phyloP scores from a whole-genome alignment of 2,329 filamentous ascomycete species.

The Pseudonectria foliicola region DNA sequence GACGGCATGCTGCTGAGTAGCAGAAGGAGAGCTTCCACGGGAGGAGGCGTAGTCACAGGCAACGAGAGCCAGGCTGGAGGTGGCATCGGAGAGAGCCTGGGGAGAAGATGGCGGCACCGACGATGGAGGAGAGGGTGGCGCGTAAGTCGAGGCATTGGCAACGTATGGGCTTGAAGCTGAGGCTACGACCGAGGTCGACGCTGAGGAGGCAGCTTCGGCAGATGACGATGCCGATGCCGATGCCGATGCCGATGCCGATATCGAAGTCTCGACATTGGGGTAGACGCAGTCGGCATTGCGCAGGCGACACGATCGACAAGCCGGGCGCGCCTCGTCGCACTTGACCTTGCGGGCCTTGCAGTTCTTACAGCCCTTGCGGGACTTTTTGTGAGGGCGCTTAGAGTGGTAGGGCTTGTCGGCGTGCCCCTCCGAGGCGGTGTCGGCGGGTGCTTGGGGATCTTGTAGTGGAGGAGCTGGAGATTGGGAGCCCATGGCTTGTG shows the following conservation, averaged over 20 bases:
- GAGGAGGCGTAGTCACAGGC: background rate
- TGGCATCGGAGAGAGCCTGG: background rate
- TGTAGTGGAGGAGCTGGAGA: too few species aligned
- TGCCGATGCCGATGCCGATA: conserved; percentile 5
- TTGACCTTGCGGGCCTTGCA: conserved; percentile 51
- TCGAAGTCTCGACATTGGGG: conserved; percentile 14
- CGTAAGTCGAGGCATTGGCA: background rate
- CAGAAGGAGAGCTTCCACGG: background rate
- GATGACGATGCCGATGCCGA: background rate
- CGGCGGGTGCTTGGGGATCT: too few species aligned
- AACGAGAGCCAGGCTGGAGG: background rate
- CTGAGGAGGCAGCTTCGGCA: conserved; percentile 1
- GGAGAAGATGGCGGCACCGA: background rate
- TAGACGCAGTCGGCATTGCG: conserved; percentile 44
- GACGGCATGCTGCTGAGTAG: conserved; percentile 4
- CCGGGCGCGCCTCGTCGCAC: conserved; percentile 45
- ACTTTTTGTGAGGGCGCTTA: conserved; percentile 51
- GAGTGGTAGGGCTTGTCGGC: conserved; percentile 24
- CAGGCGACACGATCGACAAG: conserved; percentile 42
- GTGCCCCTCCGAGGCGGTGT: too few species aligned
- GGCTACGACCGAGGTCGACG: background rate
- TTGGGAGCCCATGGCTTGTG: too few species aligned
- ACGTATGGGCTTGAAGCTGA: conserved; percentile 5
- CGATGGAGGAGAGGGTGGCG: background rate
- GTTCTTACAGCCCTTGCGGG: conserved; percentile 44